Evolutionary conservation across 192 early-diverging fungal genomes (phyloP), one percentile per base, ranked within the genome.

Genomic region (Chytriomyces sp.): DNA sequence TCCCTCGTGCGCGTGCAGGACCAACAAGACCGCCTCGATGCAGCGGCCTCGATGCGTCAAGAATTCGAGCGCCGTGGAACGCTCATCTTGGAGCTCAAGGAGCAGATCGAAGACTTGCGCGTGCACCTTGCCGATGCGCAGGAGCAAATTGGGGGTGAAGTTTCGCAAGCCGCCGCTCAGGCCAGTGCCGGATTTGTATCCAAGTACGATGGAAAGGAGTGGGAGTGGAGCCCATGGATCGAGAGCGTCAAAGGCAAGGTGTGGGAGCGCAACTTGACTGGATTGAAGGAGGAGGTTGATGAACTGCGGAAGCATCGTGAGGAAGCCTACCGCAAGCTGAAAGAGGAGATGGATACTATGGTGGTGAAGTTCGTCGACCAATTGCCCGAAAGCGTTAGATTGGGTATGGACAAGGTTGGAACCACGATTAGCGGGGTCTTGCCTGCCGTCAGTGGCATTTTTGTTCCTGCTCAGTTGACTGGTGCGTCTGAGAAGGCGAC

Each of bases 201-300:
- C 22, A 25, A 40, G 5, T 52, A 70, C 30, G 36, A 69, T 33
- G 33, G 55, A 6, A 37, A 58, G 3, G 60, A 65, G 7, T 82
- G 81, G 81, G 78, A 82, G 34, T 79, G 77, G 77, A 75, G 60
- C 34, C 55, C 62, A 31, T 82, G 80, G 80, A 10, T 82, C 33
- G 71, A 79, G 52, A 57, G 73, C 1, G 72, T 75, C n/a, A 38
- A 62, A 33, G 39, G 14, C 33, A 77, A 76, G 44, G 53, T 32
- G 4, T 82, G 77, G 78, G 78, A 82, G n/a, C 33, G 76, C 12
- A 76, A 82, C 54, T 52, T 82, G 31, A 31, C 53, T 33, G 81
- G 81, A 10, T 39, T 82, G 19, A 73, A 44, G 37, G 36, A 71
- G 6, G 81, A 82, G 75, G 78, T 82, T 5, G 56, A 59, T 6